Evolutionary conservation across 2,329 filamentous ascomycete species (phyloP).

Genomic region (Grosmannia clavigera): DNA sequence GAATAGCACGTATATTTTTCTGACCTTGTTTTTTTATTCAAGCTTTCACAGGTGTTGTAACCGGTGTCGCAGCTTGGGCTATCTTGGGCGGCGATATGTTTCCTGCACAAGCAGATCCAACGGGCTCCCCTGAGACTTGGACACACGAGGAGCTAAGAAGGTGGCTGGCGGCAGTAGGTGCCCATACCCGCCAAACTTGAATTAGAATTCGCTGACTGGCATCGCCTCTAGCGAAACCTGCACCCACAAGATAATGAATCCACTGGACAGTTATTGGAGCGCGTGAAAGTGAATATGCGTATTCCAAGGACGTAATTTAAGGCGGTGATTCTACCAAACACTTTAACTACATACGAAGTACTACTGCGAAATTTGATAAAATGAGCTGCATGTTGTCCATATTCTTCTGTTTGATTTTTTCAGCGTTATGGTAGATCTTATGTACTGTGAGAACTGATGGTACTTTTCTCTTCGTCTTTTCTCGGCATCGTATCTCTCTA

Average conservation of each 20-base stretch:
- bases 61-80: conserved; percentile 67
- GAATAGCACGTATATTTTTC: background rate
- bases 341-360: too few species aligned
- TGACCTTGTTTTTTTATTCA: conserved; percentile 7
- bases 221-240: conserved; percentile 28
- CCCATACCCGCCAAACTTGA: background rate
- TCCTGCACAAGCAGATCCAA: conserved; percentile 62
- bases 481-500: too few species aligned
- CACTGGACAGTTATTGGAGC: conserved; percentile 32
- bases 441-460: too few species aligned
- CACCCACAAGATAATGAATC: conserved; percentile 30
- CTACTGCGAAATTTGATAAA: too few species aligned
- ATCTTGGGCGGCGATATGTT: conserved; percentile 85
- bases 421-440: too few species aligned
- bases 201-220: background rate
- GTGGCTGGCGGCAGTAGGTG: conserved; percentile 69
- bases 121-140: conserved; percentile 59
- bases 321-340: too few species aligned
- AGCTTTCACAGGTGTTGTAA: conserved; percentile 74
- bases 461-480: too few species aligned
- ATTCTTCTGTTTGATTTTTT: too few species aligned
- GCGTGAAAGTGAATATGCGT: conserved; percentile 35
- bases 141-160: conserved; percentile 64
- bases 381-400: too few species aligned
- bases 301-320: conserved; percentile 18